Conservation (phyloP, 2,329 filamentous ascomycete species). For the Sarocladiaceae sp. region DNA sequence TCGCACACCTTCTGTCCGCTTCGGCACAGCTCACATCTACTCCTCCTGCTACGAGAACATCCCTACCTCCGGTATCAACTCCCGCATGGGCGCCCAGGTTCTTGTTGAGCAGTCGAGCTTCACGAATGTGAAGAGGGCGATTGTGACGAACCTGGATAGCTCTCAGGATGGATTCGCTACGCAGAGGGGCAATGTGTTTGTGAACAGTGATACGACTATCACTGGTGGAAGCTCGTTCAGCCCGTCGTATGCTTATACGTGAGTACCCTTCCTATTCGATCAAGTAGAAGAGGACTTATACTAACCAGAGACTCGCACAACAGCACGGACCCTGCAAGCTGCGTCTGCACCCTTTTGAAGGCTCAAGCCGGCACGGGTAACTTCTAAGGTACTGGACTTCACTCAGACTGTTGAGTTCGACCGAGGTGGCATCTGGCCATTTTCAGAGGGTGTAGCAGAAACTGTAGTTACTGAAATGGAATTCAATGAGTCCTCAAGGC, state of each 20-base stretch:
- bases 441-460: too few relatives aligned
- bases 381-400: slow-evolving; percentile 2
- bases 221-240: slow-evolving; percentile 25
- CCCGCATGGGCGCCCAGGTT: slow-evolving; percentile 47
- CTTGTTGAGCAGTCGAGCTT: slow-evolving; percentile 50
- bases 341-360: slow-evolving; percentile 17
- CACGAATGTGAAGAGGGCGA: slow-evolving; percentile 35
- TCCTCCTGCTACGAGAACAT: slow-evolving; percentile 39
- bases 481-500: too few relatives aligned
- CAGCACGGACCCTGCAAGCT: slow-evolving; percentile 20
- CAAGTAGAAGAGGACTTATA: not conserved
- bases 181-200: slow-evolving; percentile 39
- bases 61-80: slow-evolving; percentile 46
- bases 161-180: slow-evolving; percentile 38
- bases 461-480: too few relatives aligned
- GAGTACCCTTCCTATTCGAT: slow-evolving; percentile 3
- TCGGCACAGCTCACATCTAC: slow-evolving; percentile 52
- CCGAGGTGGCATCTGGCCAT: too few relatives aligned
- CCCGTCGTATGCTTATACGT: slow-evolving; percentile 30
- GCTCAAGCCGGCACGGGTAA: slow-evolving; percentile 14
- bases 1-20: slow-evolving; percentile 53
- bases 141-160: slow-evolving; percentile 38
- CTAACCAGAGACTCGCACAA: slow-evolving; percentile 28
- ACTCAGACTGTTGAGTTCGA: too few relatives aligned
- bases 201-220: slow-evolving; percentile 27